These are phyloP conservation scores for Taxillus chinensis DNA, from an alignment of 164 flowering plant genomes.

Conservation along the genomic window DNA sequence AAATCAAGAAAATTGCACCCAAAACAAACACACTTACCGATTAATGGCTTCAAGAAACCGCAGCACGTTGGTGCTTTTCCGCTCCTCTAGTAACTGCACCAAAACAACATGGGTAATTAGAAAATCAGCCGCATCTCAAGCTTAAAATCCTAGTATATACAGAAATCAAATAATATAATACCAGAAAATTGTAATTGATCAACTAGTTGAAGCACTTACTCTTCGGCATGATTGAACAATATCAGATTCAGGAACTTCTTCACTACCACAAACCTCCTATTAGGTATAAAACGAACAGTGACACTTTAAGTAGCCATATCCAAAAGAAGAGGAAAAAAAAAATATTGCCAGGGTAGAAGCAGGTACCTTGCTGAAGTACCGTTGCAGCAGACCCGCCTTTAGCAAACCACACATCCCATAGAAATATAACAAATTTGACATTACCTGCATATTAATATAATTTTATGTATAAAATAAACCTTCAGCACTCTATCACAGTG, in stretches of 20 bases:
- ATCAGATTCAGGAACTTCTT: constrained; percentile 64
- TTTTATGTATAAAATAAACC: background rate
- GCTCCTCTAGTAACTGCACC: constrained; percentile 68
- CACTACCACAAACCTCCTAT: constrained; percentile 73
- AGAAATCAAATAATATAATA: background rate
- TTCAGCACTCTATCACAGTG: background rate
- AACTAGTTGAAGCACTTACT: constrained; percentile 29
- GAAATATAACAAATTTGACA: constrained; percentile 74
- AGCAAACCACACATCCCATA: constrained; percentile 83
- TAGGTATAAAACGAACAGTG: constrained; percentile 2
- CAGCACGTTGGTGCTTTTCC: constrained; percentile 64
- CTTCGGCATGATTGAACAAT: constrained; percentile 77
- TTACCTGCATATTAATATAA: constrained; percentile 36
- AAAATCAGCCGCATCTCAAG: background rate
- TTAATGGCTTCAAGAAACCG: constrained; percentile 77
- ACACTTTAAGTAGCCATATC: background rate
- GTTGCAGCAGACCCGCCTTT: constrained; percentile 63
- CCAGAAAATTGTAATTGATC: background rate
- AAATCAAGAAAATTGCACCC: background rate
- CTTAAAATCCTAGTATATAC: background rate
- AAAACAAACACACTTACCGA: constrained; percentile 28
- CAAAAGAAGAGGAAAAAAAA: background rate
- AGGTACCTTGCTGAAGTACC: constrained; percentile 85
- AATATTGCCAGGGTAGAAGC: background rate
- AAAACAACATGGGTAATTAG: constrained; percentile 6